These are phyloP conservation scores for Penicillium ochrochloron DNA, from an alignment of 495 filamentous ascomycete genomes.

Conservation along the genomic window DNA sequence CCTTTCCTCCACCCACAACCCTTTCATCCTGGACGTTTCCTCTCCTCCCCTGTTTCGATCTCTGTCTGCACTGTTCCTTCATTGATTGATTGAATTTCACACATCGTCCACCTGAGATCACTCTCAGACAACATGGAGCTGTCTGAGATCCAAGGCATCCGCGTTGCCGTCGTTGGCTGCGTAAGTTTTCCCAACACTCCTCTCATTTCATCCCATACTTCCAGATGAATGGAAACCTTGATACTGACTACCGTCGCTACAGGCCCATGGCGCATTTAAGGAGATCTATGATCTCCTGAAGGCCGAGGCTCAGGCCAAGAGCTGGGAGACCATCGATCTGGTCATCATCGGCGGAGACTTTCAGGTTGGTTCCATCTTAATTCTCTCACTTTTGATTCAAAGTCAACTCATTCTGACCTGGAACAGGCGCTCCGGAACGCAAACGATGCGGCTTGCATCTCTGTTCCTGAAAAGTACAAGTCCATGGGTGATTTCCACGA, in stretches of 20 bases:
- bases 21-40: neutral
- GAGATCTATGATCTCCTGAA: conserved; percentile 83
- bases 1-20: neutral
- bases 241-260: conserved; percentile 7
- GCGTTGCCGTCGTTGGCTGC: conserved; percentile 78
- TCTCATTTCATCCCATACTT: neutral
- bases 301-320: conserved; percentile 61
- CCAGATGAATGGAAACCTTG: neutral
- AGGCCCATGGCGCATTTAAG: conserved; percentile 91
- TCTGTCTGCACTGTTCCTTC: neutral
- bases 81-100: neutral
- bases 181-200: conserved; percentile 52
- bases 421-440: conserved; percentile 80
- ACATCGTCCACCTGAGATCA: neutral
- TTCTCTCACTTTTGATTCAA: neutral
- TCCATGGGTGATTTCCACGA: conserved; percentile 86
- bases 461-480: conserved; percentile 82
- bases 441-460: conserved; percentile 83
- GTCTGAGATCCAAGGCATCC: conserved; percentile 15
- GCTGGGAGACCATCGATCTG: conserved; percentile 78
- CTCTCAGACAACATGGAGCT: conserved; percentile 1
- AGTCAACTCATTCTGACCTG: conserved; percentile 27
- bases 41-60: neutral
- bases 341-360: conserved; percentile 93
- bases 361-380: conserved; percentile 56